Evolutionary conservation across 148 eudicot species (phyloP).

Genomic region (Rhododendron henanense): DNA sequence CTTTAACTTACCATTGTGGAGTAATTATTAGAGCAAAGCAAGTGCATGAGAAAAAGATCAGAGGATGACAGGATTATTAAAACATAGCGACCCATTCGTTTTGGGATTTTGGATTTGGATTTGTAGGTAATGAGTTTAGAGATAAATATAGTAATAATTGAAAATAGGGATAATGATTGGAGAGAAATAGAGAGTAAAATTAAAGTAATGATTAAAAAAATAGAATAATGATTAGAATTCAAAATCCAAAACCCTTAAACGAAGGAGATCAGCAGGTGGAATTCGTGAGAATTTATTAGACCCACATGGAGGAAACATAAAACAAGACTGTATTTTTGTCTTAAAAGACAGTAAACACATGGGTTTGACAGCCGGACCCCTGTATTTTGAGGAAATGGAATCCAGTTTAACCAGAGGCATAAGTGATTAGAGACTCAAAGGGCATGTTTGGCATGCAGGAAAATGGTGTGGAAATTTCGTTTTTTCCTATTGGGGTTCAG

Average conservation of each 20-base stretch:
- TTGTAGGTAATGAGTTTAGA: too few relatives aligned
- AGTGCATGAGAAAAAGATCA: background rate
- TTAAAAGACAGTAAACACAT: background rate
- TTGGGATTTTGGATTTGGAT: too few relatives aligned
- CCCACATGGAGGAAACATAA: background rate
- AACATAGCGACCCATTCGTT: background rate
- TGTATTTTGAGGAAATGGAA: background rate
- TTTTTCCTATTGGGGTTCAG: background rate
- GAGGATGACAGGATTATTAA: background rate
- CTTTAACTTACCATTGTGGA: background rate
- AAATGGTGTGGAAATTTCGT: background rate
- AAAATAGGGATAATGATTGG: too few relatives aligned
- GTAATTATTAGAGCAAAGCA: background rate
- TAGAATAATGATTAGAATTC: too few relatives aligned
- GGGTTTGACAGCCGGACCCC: constrained; percentile 1
- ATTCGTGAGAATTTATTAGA: background rate
- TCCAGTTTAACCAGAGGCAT: background rate
- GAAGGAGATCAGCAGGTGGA: background rate
- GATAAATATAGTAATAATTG: too few relatives aligned
- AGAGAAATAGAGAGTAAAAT: too few relatives aligned
- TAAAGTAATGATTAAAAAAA: too few relatives aligned
- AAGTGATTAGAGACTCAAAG: background rate
- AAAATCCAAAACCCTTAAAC: too few relatives aligned
- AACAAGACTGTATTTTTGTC: background rate
- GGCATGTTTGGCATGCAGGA: background rate